phyloP scores from a whole-genome alignment of 2,329 filamentous ascomycete species.

The Pseudogymnoascus sp. region DNA sequence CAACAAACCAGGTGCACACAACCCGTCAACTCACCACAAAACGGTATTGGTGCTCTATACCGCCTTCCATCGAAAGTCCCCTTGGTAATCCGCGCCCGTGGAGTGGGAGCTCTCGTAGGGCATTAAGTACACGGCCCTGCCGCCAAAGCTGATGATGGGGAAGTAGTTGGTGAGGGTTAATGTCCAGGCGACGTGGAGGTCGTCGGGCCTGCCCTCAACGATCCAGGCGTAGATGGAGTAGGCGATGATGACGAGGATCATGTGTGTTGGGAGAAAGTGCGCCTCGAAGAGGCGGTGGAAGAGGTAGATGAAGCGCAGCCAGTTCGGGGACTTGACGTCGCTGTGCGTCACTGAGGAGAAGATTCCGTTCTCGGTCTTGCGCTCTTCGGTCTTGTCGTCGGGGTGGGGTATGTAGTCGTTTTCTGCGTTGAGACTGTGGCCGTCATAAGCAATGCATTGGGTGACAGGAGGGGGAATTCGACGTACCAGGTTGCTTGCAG shows the following conservation, averaged over 20 bases:
- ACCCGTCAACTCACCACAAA: no score
- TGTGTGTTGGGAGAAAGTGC: constrained; percentile 64
- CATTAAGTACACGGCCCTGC: constrained; percentile 56
- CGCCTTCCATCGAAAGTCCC: no score
- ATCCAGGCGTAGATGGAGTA: constrained; percentile 54
- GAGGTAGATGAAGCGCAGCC: constrained; percentile 50
- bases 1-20: no score
- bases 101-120: constrained; percentile 63
- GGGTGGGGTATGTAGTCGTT: constrained; percentile 20
- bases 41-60: no score
- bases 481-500: constrained; percentile 49
- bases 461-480: no score
- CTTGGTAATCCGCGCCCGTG: constrained; percentile 50
- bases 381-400: background rate
- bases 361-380: constrained; percentile 39
- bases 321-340: constrained; percentile 45
- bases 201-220: constrained; percentile 43
- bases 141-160: constrained; percentile 49
- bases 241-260: constrained; percentile 55
- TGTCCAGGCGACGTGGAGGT: constrained; percentile 49
- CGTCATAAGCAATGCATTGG: no score
- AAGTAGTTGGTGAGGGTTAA: constrained; percentile 54
- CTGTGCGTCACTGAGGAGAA: constrained; percentile 49
- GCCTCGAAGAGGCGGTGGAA: constrained; percentile 66
- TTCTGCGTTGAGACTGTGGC: constrained; percentile 33